Percentiles rank a stretch among this genome's conserved stretches.
These are phyloP conservation scores for Nematodospora valgi DNA, from an alignment of 805 yeast species.

Conservation along the genomic window DNA sequence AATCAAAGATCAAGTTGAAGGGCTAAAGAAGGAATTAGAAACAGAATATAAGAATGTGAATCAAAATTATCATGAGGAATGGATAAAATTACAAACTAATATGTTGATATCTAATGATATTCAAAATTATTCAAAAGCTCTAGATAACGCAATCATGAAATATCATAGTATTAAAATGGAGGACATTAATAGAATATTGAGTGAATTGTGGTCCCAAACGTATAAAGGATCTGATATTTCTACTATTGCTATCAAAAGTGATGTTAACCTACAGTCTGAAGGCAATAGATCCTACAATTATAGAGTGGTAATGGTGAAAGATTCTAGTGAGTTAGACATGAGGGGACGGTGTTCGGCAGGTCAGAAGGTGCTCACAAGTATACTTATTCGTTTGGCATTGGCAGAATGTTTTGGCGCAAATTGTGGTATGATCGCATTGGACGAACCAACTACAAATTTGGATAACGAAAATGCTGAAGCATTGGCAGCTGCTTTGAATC, in stretches of 20 bases:
- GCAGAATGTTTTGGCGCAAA: conserved; percentile 94
- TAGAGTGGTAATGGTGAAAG: conserved; percentile 92
- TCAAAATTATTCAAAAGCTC: conserved; percentile 73
- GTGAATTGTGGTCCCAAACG: conserved; percentile 91
- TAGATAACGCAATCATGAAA: conserved; percentile 91
- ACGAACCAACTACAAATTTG: conserved; percentile 96
- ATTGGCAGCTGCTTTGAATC: conserved; percentile 73
- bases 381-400: conserved; percentile 83
- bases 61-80: conserved; percentile 59
- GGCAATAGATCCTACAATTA: conserved; percentile 78
- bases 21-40: conserved; percentile 54
- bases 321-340: conserved; percentile 92
- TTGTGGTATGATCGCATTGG: conserved; percentile 94
- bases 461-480: conserved; percentile 88
- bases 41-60: conserved; percentile 73
- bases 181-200: conserved; percentile 82
- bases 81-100: conserved; percentile 74
- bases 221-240: conserved; percentile 96
- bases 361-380: conserved; percentile 90
- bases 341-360: conserved; percentile 98
- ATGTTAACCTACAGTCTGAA: conserved; percentile 50
- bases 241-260: conserved; percentile 81
- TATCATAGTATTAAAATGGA: conserved; percentile 89
- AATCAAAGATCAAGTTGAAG: conserved; percentile 63
- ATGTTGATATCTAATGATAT: conserved; percentile 77